These are phyloP conservation scores for Naganishia friedmannii DNA, from an alignment of 768 basidiomycete genomes.

Conservation along the genomic window DNA sequence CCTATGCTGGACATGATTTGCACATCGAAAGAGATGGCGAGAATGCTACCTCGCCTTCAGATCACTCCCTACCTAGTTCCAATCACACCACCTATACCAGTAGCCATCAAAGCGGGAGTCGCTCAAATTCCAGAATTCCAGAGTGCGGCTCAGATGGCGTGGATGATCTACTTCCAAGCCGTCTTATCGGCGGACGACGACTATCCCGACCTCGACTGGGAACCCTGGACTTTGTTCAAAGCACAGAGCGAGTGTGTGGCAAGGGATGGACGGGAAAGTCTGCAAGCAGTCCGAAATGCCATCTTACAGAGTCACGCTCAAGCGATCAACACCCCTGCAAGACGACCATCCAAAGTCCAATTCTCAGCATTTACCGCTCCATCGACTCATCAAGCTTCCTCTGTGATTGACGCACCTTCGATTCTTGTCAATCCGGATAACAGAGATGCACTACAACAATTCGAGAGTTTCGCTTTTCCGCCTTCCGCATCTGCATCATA, in stretches of 20 bases:
- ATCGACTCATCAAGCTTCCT: background rate
- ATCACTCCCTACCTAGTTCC: constrained; percentile 49
- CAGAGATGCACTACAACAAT: constrained; percentile 9
- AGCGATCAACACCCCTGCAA: constrained; percentile 4
- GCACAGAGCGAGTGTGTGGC: constrained; percentile 50
- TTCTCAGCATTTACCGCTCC: constrained; percentile 32
- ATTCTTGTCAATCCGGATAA: constrained; percentile 17
- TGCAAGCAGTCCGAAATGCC: constrained; percentile 21
- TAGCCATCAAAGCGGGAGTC: constrained; percentile 9
- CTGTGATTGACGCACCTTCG: background rate
- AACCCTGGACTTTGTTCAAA: constrained; percentile 50
- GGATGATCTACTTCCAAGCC: constrained; percentile 50
- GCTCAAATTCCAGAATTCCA: constrained; percentile 27
- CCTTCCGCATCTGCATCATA: background rate
- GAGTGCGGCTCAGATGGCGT: constrained; percentile 37
- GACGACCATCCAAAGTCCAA: constrained; percentile 50
- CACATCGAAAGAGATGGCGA: constrained; percentile 44
- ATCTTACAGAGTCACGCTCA: constrained; percentile 2
- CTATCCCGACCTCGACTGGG: constrained; percentile 48
- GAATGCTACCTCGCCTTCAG: constrained; percentile 45
- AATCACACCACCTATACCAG: constrained; percentile 37
- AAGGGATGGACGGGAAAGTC: constrained; percentile 19
- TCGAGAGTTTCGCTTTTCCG: constrained; percentile 17
- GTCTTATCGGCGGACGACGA: constrained; percentile 50
- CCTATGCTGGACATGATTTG: constrained; percentile 50